A percentile compares a stretch with the other conserved stretches of the same genome.
These are phyloP conservation scores for Asterochloris sp. DNA, from an alignment of 139 green algal genomes.

Conservation along the genomic window DNA sequence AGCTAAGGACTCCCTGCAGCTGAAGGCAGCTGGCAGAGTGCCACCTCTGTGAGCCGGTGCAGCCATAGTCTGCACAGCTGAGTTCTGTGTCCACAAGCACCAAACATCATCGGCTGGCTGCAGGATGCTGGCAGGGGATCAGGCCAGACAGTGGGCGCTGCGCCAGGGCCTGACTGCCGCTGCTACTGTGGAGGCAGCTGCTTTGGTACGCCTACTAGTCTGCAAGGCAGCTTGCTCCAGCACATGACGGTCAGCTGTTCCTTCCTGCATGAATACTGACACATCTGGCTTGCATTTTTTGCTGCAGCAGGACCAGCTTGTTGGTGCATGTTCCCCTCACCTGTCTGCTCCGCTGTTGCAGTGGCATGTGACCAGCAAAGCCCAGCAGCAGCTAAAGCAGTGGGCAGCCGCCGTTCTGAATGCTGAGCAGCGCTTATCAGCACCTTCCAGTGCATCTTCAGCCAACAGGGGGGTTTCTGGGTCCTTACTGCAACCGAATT, in stretches of 20 bases:
- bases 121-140: constrained; percentile 72
- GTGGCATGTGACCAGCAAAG: constrained; percentile 44
- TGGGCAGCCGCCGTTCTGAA: constrained; percentile 56
- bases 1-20: too few relatives aligned
- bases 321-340: too few relatives aligned
- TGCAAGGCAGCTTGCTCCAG: too few relatives aligned
- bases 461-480: too few relatives aligned
- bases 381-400: constrained; percentile 35
- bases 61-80: too few relatives aligned
- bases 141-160: constrained; percentile 53
- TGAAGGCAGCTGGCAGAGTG: neutral
- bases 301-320: too few relatives aligned
- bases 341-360: constrained; percentile 19
- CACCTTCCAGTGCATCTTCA: neutral
- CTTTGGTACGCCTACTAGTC: neutral
- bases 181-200: neutral
- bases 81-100: neutral
- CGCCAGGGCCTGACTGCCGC: constrained; percentile 34
- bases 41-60: neutral
- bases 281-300: too few relatives aligned
- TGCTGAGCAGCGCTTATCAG: constrained; percentile 2
- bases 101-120: neutral
- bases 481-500: too few relatives aligned
- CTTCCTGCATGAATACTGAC: too few relatives aligned
- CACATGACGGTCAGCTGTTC: too few relatives aligned